Conservation (phyloP, 257 asterid genomes). For the Scutellaria baicalensis region DNA sequence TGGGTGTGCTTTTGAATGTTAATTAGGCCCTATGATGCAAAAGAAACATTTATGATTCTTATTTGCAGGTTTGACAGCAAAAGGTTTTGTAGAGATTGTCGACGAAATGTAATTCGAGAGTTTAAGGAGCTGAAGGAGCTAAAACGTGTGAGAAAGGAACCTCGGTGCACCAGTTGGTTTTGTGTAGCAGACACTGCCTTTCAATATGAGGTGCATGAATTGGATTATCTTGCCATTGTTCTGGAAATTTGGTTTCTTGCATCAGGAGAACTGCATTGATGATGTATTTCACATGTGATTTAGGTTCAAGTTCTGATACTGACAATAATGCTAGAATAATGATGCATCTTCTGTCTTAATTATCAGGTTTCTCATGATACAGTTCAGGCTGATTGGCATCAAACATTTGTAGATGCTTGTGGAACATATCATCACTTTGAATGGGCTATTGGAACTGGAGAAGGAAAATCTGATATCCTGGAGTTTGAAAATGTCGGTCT, state of each 20-base stretch:
- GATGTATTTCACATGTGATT: not conserved
- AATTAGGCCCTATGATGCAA: not conserved
- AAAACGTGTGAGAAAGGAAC: conserved; percentile 72
- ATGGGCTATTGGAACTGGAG: conserved; percentile 97
- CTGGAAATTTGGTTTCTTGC: not conserved
- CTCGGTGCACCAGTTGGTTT: conserved; percentile 91
- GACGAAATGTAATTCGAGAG: conserved; percentile 95
- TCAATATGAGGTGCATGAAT: conserved; percentile 72
- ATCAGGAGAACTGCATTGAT: not conserved
- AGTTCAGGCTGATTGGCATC: conserved; percentile 94
- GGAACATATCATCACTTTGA: conserved; percentile 83
- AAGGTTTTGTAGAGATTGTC: conserved; percentile 97
- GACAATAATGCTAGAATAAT: conserved; percentile 13
- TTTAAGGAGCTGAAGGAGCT: conserved; percentile 95
- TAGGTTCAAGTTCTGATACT: not conserved
- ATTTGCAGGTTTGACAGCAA: conserved; percentile 88
- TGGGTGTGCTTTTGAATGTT: not conserved
- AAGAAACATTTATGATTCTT: conserved; percentile 4
- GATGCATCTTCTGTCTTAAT: conserved; percentile 23
- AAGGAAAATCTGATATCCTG: conserved; percentile 88
- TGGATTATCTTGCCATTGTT: conserved; percentile 10
- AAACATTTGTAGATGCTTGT: conserved; percentile 64
- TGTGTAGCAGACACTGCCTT: conserved; percentile 93
- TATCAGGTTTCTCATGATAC: conserved; percentile 79
- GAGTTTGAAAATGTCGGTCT: conserved; percentile 90